Base-by-base conservation (phyloP, 768 basidiomycete species). In the Boletus insuetus region DNA sequence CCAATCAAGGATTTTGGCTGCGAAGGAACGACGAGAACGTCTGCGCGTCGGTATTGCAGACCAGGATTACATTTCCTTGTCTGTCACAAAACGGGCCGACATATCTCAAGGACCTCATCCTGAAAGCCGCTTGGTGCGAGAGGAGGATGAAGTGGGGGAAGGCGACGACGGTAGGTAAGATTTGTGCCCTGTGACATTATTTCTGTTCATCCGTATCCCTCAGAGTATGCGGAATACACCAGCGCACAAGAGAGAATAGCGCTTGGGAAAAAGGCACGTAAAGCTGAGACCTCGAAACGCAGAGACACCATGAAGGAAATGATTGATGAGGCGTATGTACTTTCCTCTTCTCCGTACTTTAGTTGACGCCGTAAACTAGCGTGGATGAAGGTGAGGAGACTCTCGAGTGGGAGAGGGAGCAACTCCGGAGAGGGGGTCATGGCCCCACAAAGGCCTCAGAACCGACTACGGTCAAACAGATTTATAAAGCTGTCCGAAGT, bases 71-170 rank as follows among this genome's bases (percentile, higher is more conserved):
- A 89, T 94, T 22, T 91, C 92, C 0, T 70, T 94, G 16, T 84
- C 88, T 19, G 79, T 94, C 5, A 75, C 82, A 0, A 83, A 79
- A 56, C 77, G 76, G 44, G 72, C 73, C 19, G 82, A 87, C 35
- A 70, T 74, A 35, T 69, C 79, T 10, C 77, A 81, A 60, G 91
- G 91, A 0, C 91, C 91, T 8, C 91, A 93, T 75, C 92, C 91
- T 8, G 87, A 87, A 61, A 92, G 90, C 66, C 81, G 92, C 10
- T 73, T 94, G 26, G 66, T 89, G 72, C 77, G 92, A 46, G 92
- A 94, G 70, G 92, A 94, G 39, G 92, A 94, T 68, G 90, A 94
- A 59, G 67, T 91, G 2, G 92, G 92, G 12, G 90, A 94, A 66
- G 91, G 85, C 3, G 92, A 94, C 38, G 92, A 94, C 58, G 92